Evolutionary conservation across 179 eudicot genomes (phyloP), one percentile per base, ranked within the genome.

Genomic region (Corrigiola litoralis): DNA sequence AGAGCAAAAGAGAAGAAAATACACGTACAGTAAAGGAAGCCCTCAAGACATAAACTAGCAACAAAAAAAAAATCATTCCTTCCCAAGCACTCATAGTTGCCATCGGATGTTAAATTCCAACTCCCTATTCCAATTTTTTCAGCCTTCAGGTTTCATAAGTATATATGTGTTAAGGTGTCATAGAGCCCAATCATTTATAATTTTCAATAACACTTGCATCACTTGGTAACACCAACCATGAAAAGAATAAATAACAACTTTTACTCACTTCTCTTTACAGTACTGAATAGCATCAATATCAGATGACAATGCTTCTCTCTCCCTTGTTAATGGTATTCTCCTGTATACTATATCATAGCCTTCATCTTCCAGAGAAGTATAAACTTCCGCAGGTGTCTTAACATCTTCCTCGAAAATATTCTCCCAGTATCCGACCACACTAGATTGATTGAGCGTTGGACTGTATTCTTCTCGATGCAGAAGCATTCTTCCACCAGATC

Each of bases 401-500:
- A 91, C 89, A 77, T 84, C 90, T 80, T 84, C 89, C 37, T 68
- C 48, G 72, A 85, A 82, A 31, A 91, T 86, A 69, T 86, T 91
- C 77, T 91, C 96, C 97, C 97, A 91, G 72, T 86, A 88, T 62
- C 97, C 97, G 51, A 88, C 78, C 47, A 91, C 84, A 76, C 78
- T 81, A 67, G 84, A 80, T 70, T 91, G 90, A 69, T 84, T 74
- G 72, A 73, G 70, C 31, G 88, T 76, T 16, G 91, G 88, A 70
- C 79, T 79, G 75, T 71, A 88, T 68, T 91, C 97, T 79, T 91
- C 97, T 51, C 96, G 87, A 73, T 91, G 97, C 72, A 91, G 80
- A 86, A 91, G 97, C 97, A 91, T 88, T 55, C 97, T 82, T 53
- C 96, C 96, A 70, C 94, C 89, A 72, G 90, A 83, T 55, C 80